Base-by-base conservation (phyloP, 495 filamentous ascomycete genomes). In the Trichocladium uniseriatum region DNA sequence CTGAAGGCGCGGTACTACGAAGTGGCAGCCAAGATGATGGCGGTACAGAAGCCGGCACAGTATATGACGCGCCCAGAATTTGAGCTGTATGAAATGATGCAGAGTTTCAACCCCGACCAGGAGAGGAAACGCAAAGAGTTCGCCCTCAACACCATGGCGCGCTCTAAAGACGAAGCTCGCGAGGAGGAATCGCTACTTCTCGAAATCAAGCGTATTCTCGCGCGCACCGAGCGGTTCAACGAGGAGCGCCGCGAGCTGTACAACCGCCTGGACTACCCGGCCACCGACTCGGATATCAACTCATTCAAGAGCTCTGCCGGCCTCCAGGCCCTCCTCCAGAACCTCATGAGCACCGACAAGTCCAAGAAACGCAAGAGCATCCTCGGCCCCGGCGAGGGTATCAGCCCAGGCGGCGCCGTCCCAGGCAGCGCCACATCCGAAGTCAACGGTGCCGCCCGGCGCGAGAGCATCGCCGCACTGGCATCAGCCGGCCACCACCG, bases 221-320 rank as follows among this genome's bases (percentile, higher is more conserved):
- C 79, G 52, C 80, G 84, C 49, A 84, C 91, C 49, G 84, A 91
- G 51, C 79, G 75, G 53, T 81, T 95, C 55, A 82, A 88, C 57
- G 80, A 86, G 52, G 89, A 95, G 57, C 88, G 91, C 37, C 77
- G 81, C 55, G 92, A 97, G 59, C 78, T 97, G n/a, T 92, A 92
- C 65, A 77, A 80, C 49, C 80, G 89, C 48, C 81, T 97, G 10
- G 89, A 95, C 51, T 80, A 82, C 49, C 85, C 86, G 6, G 74
- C 79, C 50, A 85, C 79, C 50, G 75, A 81, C 31, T 73, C 80
- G 50, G 75, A 76, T 51, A 77, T 78, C 55, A 86, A 77, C 54
- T 79, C 82, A 8, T 94, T 94, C 69, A 82, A 82, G 52, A 80
- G 83, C 32, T 90, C 84, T 51, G 74, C 83, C 56, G 90, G 86